These are phyloP conservation scores for Iberis amara DNA, from an alignment of 441 rosid species.

Conservation along the genomic window DNA sequence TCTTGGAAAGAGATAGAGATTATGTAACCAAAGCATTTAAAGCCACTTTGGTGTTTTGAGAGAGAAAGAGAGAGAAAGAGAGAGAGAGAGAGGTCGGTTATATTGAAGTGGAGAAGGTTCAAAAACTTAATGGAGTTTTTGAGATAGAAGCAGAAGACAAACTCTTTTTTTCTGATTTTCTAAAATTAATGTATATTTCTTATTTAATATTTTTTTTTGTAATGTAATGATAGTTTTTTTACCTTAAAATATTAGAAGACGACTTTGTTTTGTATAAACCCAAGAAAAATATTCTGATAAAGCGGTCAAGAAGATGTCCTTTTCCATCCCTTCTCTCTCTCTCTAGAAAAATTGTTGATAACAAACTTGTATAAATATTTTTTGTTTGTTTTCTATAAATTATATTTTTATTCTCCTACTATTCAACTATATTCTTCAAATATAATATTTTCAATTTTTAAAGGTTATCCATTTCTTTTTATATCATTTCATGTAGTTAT, in stretches of 20 bases:
- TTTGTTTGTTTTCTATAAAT: background rate
- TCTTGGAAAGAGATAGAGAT: slow-evolving; percentile 33
- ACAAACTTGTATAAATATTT: slow-evolving; percentile 15
- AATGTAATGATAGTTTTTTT: slow-evolving; percentile 16
- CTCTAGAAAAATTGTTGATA: slow-evolving; percentile 21
- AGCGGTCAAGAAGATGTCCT: slow-evolving; percentile 43
- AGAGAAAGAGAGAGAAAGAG: slow-evolving; percentile 21
- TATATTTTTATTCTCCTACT: background rate
- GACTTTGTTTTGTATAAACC: slow-evolving; percentile 30
- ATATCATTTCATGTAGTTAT: too few relatives aligned
- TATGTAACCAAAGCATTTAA: slow-evolving; percentile 34
- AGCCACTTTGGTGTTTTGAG: slow-evolving; percentile 24
- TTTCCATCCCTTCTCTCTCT: slow-evolving; percentile 33
- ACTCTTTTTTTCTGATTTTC: slow-evolving; percentile 18
- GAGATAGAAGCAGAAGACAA: slow-evolving; percentile 39
- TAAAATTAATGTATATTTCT: background rate
- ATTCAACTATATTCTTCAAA: background rate
- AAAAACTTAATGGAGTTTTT: slow-evolving; percentile 11
- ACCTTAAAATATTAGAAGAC: slow-evolving; percentile 32
- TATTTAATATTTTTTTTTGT: background rate
- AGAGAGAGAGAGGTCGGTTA: slow-evolving; percentile 30
- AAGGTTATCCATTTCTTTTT: background rate
- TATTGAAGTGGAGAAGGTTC: slow-evolving; percentile 28
- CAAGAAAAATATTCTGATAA: slow-evolving; percentile 36
- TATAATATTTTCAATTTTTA: background rate